A percentile compares a stretch with the other conserved stretches of the same genome.
phyloP scores from a whole-genome alignment of 176 grass and related monocot genomes.

The Eleusine coracana region DNA sequence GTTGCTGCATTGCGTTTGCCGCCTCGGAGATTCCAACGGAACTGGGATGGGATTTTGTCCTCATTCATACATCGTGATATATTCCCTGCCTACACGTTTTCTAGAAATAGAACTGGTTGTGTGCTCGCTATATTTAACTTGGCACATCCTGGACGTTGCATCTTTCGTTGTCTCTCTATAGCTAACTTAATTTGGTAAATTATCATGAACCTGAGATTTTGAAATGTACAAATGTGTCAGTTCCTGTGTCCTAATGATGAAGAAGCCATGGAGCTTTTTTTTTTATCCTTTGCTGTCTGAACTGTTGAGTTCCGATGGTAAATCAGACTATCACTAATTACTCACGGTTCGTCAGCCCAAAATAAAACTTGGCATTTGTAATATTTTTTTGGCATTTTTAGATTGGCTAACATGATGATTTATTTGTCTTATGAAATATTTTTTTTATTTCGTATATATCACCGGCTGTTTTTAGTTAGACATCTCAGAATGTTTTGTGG shows the following conservation, averaged over 20 bases:
- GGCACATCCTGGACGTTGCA: background rate
- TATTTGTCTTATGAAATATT: background rate
- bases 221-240: background rate
- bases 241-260: conserved; percentile 5
- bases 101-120: background rate
- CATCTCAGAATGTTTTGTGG: background rate
- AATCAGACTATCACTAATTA: background rate
- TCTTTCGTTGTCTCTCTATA: background rate
- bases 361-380: conserved; percentile 18
- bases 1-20: conserved; percentile 21
- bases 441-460: background rate
- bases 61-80: conserved; percentile 23
- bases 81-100: background rate
- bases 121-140: background rate
- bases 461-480: background rate
- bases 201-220: background rate
- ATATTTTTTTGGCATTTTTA: background rate
- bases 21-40: conserved; percentile 31
- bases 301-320: background rate
- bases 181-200: background rate
- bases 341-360: background rate
- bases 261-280: background rate
- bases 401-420: background rate
- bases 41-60: conserved; percentile 33
- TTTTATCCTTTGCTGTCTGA: background rate